Percentiles rank a stretch among this genome's conserved stretches.
Conservation (phyloP, 2,329 filamentous ascomycete genomes). For the Stachybotrys chlorohalonatus region DNA sequence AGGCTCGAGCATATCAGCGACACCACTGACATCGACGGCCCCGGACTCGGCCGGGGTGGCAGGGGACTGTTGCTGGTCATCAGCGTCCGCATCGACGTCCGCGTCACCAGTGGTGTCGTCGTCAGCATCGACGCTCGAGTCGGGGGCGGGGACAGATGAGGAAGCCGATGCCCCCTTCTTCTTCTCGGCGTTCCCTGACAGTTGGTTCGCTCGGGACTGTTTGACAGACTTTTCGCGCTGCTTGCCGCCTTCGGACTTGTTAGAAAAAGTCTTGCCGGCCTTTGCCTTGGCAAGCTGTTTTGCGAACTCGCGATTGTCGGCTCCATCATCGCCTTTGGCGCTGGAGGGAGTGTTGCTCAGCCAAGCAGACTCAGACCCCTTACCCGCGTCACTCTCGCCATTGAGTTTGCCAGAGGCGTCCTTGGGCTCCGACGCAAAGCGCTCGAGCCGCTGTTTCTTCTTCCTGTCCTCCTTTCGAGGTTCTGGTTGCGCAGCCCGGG, state of each 20-base stretch:
- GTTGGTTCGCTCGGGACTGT: constrained; percentile 52
- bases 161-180: constrained; percentile 36
- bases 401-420: constrained; percentile 28
- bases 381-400: constrained; percentile 21
- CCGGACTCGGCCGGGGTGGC: constrained; percentile 53
- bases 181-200: constrained; percentile 31
- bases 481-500: constrained; percentile 20
- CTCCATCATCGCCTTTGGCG: constrained; percentile 46
- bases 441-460: constrained; percentile 37
- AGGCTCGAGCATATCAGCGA: constrained; percentile 88
- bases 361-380: constrained; percentile 16
- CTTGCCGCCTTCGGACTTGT: constrained; percentile 46
- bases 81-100: constrained; percentile 38
- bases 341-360: constrained; percentile 18
- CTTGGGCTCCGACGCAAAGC: constrained; percentile 26
- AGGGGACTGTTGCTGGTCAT: constrained; percentile 72
- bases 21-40: constrained; percentile 54
- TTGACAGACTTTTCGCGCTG: constrained; percentile 63
- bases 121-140: neutral
- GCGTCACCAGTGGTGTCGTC: neutral
- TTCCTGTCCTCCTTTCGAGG: constrained; percentile 31
- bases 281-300: constrained; percentile 62
- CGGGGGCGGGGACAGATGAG: constrained; percentile 54
- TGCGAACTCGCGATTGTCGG: constrained; percentile 69
- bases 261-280: constrained; percentile 54